phyloP scores from a whole-genome alignment of 2,329 filamentous ascomycete genomes.

The Phialophora expanda region DNA sequence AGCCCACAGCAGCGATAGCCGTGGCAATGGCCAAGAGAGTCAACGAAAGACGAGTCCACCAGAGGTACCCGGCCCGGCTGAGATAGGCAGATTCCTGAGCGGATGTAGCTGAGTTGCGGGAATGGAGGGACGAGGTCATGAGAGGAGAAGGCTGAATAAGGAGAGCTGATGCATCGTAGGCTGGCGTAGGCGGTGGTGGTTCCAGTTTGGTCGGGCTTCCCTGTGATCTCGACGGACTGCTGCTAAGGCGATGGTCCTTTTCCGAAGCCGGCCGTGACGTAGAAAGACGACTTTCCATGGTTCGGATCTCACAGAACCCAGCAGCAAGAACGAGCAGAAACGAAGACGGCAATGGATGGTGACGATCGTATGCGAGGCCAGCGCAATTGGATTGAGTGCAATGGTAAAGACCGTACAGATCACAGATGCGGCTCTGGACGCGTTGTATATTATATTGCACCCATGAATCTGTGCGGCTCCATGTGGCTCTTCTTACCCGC shows the following conservation, averaged over 20 bases:
- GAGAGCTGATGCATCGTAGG: conserved; percentile 30
- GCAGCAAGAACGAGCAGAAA: neutral
- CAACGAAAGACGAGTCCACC: conserved; percentile 45
- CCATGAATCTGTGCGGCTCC: neutral
- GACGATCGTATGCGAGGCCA: conserved; percentile 10
- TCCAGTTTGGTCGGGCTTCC: conserved; percentile 26
- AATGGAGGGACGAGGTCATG: conserved; percentile 35
- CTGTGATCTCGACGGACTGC: conserved; percentile 12
- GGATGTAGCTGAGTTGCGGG: conserved; percentile 36
- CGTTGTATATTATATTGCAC: conserved; percentile 7
- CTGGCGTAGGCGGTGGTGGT: conserved; percentile 18
- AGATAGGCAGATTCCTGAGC: conserved; percentile 36
- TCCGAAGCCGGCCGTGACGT: conserved; percentile 17
- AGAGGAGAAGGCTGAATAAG: conserved; percentile 30
- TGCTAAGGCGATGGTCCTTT: conserved; percentile 12
- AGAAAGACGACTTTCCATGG: conserved; percentile 22
- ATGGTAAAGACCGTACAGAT: neutral
- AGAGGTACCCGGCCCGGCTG: conserved; percentile 38
- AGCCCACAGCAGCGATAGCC: conserved; percentile 45
- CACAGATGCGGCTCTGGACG: conserved; percentile 5
- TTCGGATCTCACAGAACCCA: neutral
- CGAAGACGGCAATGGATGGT: neutral
- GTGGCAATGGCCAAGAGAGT: conserved; percentile 43
- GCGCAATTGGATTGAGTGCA: conserved; percentile 9
- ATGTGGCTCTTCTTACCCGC: neutral